These are phyloP conservation scores for Penicillium brevicompactum DNA, from an alignment of 2,329 filamentous ascomycete species.

Conservation along the genomic window DNA sequence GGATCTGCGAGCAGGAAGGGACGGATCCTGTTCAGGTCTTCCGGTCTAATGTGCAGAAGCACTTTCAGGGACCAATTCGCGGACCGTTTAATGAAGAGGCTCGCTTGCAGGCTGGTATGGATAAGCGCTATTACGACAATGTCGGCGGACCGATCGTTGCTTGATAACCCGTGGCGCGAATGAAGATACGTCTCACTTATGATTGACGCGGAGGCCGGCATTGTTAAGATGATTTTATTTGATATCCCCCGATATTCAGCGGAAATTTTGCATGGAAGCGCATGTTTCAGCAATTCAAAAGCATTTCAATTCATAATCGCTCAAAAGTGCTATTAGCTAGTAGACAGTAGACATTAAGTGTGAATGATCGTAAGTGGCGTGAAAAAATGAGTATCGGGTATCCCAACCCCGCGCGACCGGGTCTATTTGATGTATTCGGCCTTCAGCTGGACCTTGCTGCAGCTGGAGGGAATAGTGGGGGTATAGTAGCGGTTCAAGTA, in stretches of 20 bases:
- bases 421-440: conserved; percentile 28
- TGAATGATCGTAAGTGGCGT: neutral
- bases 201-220: conserved; percentile 1
- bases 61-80: conserved; percentile 47
- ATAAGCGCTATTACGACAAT: conserved; percentile 46
- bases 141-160: conserved; percentile 2
- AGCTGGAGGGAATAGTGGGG: conserved; percentile 32
- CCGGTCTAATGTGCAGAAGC: conserved; percentile 45
- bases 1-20: conserved; percentile 51
- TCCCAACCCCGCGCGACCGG: conserved; percentile 6
- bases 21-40: conserved; percentile 51
- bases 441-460: conserved; percentile 35
- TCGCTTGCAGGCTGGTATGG: conserved; percentile 48
- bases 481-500: conserved; percentile 31
- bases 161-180: neutral
- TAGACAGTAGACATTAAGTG: neutral
- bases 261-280: neutral
- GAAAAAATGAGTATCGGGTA: neutral
- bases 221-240: conserved; percentile 5
- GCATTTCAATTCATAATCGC: conserved; percentile 5
- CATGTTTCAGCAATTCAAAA: neutral
- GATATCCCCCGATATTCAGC: conserved; percentile 9
- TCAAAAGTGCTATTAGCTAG: conserved; percentile 1
- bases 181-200: conserved; percentile 2
- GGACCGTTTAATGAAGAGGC: conserved; percentile 51